Evolutionary conservation across 805 yeast genomes (phyloP), one percentile per base, ranked within the genome.

Genomic region (Myxozyma neglecta): DNA sequence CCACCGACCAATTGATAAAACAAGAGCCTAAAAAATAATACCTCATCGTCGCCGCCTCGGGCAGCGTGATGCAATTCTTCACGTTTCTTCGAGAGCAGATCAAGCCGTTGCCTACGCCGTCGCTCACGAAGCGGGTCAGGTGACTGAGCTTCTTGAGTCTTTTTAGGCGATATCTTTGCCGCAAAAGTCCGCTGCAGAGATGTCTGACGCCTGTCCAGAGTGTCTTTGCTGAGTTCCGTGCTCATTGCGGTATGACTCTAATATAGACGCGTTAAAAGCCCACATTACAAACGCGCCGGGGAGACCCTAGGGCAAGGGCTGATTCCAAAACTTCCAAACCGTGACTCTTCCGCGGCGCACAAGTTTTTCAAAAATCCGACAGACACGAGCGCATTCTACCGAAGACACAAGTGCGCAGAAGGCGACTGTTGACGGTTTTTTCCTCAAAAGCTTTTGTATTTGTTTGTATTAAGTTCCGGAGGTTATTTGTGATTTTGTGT

Each of bases 41-140:
- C 55, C 59, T 60, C 60, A 24, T 62, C 66, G 29, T 62, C 66
- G 47, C 66, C 65, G 10, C 66, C 65, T 6, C 66, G 58, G 6
- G 39, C 43, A 9, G 66, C 61, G 16, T 53, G 57, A n/a, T 40
- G 24, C 34, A 46, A 18, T 11, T 45, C 65, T 20, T 63, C 53
- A 40, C 66, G 47, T 16, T 45, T 18, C 39, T 16, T 32, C 24
- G 32, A 46, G n/a, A 63, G 29, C n/a, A 40, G 34, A 6, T 39
- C 58, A 20, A 39, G 36, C 32, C 59, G 53, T 11, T 43, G 46
- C 14, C 34, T 40, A 2, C 64, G 50, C n/a, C 66, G 40, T 11
- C 58, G 53, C 14, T 48, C 57, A 11, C 67, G 50, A 11, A 61
- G 44, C 8, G 61, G 58, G 39, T 61, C 64, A 14, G 39, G 11